phyloP scores from a whole-genome alignment of 1,139 yeast genomes.

The Yamadazyma diddensiae region DNA sequence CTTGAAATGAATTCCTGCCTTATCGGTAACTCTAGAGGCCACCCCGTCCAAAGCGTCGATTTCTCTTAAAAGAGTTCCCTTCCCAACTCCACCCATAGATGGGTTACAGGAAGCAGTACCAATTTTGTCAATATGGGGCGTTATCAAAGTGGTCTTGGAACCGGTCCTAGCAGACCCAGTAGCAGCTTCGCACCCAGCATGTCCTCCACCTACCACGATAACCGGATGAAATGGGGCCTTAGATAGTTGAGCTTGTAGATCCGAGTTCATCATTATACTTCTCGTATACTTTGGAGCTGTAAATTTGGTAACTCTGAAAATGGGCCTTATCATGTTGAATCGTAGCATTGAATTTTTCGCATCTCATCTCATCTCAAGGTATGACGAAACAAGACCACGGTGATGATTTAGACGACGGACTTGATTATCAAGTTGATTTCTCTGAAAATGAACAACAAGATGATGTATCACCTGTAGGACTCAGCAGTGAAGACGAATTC shows the following conservation, averaged over 20 bases:
- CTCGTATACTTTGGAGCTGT: constrained; percentile 10
- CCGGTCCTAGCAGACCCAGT: constrained; percentile 90
- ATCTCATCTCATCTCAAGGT: constrained; percentile 10
- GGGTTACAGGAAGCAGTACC: constrained; percentile 98
- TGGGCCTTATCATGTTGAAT: neutral
- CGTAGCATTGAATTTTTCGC: constrained; percentile 2
- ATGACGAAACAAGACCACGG: constrained; percentile 8
- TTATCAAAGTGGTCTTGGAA: constrained; percentile 65
- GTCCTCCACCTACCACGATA: constrained; percentile 95
- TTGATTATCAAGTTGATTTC: constrained; percentile 51
- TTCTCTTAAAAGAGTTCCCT: constrained; percentile 88
- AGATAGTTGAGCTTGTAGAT: constrained; percentile 29
- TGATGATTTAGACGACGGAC: constrained; percentile 70
- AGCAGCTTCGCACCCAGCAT: constrained; percentile 98
- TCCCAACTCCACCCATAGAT: constrained; percentile 97
- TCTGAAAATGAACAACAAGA: constrained; percentile 11
- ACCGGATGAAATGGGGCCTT: constrained; percentile 56
- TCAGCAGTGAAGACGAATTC: constrained; percentile 11
- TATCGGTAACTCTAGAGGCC: constrained; percentile 77
- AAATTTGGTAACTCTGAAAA: neutral
- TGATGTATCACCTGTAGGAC: neutral
- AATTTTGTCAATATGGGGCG: constrained; percentile 71
- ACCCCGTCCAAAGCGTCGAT: constrained; percentile 97
- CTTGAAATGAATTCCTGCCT: constrained; percentile 91
- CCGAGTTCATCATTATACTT: constrained; percentile 33